Conservation (phyloP, 2,329 filamentous ascomycete genomes). For the Fusarium lateritium region DNA sequence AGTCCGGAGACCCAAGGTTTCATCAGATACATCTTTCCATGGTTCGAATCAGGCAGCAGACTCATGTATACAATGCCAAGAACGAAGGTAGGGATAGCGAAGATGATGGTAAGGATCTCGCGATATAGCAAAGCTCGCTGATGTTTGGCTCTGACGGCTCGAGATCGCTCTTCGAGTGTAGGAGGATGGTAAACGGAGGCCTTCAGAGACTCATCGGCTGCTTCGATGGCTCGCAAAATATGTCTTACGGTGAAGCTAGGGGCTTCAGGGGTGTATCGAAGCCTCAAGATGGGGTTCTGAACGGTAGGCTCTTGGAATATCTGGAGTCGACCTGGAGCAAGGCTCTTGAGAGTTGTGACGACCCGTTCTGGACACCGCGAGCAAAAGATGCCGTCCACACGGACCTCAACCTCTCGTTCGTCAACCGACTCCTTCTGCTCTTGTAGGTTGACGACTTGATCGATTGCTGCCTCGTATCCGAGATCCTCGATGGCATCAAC, state of each 20-base stretch:
- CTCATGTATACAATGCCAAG: constrained; percentile 95
- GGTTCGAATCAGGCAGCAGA: constrained; percentile 73
- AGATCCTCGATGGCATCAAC: constrained; percentile 70
- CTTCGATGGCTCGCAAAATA: constrained; percentile 78
- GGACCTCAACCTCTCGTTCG: constrained; percentile 73
- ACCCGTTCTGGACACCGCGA: constrained; percentile 77
- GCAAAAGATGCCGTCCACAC: constrained; percentile 82
- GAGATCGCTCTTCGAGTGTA: constrained; percentile 86
- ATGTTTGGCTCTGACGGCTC: constrained; percentile 78
- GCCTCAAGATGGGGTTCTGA: constrained; percentile 75
- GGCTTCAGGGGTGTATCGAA: constrained; percentile 78
- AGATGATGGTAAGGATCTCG: constrained; percentile 76
- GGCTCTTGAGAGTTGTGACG: constrained; percentile 65
- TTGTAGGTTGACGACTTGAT: constrained; percentile 62
- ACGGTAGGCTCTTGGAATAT: constrained; percentile 70
- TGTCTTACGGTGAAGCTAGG: constrained; percentile 81
- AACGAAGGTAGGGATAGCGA: constrained; percentile 86
- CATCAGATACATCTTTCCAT: constrained; percentile 76
- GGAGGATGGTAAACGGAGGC: constrained; percentile 83
- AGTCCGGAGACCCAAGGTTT: constrained; percentile 79
- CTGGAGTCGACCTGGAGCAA: constrained; percentile 64
- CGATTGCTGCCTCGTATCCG: constrained; percentile 76
- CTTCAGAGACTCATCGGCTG: constrained; percentile 75
- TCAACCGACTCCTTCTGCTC: constrained; percentile 56
- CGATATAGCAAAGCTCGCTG: constrained; percentile 77